phyloP scores from a whole-genome alignment of 208 protist genomes.

The Leishmania aethiopica region DNA sequence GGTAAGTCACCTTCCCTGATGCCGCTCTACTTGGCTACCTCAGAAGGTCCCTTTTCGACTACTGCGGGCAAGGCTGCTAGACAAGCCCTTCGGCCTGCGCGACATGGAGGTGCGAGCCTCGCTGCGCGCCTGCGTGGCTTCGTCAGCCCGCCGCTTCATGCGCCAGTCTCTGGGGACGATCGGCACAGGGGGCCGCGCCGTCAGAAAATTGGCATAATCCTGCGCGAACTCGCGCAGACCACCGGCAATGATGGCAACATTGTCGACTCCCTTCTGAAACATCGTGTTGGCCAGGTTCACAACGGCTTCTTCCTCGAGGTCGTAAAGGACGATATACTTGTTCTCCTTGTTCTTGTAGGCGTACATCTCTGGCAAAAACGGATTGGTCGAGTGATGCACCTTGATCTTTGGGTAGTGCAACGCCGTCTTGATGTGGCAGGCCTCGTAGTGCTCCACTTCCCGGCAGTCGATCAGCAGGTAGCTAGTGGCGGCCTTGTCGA shows the following conservation, averaged over 20 bases:
- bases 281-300: conserved; percentile 61
- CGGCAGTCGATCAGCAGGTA: conserved; percentile 87
- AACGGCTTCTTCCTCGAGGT: conserved; percentile 79
- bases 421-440: conserved; percentile 81
- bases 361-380: conserved; percentile 86
- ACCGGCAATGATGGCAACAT: conserved; percentile 79
- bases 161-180: conserved; percentile 76
- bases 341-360: conserved; percentile 88
- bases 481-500: conserved; percentile 26
- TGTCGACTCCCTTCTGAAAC: conserved; percentile 90
- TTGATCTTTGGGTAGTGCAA: conserved; percentile 83
- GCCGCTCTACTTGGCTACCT: neutral
- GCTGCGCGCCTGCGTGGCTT: conserved; percentile 66
- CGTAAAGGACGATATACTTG: conserved; percentile 87
- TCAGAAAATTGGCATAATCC: conserved; percentile 63
- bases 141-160: conserved; percentile 69
- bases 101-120: conserved; percentile 67
- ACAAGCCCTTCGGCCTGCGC: conserved; percentile 87
- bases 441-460: conserved; percentile 66
- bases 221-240: conserved; percentile 87
- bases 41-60: conserved; percentile 34
- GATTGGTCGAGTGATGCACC: conserved; percentile 77
- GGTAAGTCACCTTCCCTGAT: neutral
- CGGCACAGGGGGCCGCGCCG: conserved; percentile 58
- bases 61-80: conserved; percentile 65